Percentiles rank a stretch among this genome's conserved stretches.
Evolutionary conservation across 23 red algal genomes (phyloP).

Genomic region (Gracilaria vermiculophylla): DNA sequence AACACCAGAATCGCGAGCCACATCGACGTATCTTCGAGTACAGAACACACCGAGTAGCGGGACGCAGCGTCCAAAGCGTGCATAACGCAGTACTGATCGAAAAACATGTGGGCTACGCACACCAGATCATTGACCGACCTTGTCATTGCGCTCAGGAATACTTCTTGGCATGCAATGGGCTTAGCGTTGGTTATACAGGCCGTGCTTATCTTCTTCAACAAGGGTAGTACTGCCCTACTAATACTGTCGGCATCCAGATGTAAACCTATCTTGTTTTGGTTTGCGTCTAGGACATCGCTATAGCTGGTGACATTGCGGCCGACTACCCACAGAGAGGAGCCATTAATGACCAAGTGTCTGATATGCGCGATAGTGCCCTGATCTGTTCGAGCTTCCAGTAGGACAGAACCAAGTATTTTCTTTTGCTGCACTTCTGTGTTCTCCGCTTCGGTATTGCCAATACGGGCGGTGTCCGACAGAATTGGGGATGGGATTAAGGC

Average conservation of each 20-base stretch:
- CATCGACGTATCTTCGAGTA: conserved; percentile 1
- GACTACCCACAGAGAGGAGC: conserved; percentile 43
- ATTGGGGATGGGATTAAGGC: too few species aligned
- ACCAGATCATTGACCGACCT: conserved; percentile 30
- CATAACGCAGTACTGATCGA: conserved; percentile 22
- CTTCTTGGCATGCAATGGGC: background rate
- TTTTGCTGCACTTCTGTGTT: too few species aligned
- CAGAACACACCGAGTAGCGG: background rate
- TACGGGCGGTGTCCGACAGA: too few species aligned
- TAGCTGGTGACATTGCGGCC: conserved; percentile 18
- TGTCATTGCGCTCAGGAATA: background rate
- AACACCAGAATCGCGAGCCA: background rate
- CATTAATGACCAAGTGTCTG: conserved; percentile 18
- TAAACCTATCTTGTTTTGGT: background rate
- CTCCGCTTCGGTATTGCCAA: too few species aligned
- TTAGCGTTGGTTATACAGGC: background rate
- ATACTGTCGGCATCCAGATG: conserved; percentile 7
- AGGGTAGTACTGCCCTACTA: background rate
- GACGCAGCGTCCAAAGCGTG: background rate
- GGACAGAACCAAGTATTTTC: conserved; percentile 28
- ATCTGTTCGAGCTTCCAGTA: background rate
- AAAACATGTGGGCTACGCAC: conserved; percentile 20
- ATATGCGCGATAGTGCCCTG: background rate
- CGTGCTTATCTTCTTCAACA: background rate
- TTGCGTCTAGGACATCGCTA: background rate